Conservation (phyloP, 352 stramenopile genomes). For the Globisporangium carolinianum region DNA sequence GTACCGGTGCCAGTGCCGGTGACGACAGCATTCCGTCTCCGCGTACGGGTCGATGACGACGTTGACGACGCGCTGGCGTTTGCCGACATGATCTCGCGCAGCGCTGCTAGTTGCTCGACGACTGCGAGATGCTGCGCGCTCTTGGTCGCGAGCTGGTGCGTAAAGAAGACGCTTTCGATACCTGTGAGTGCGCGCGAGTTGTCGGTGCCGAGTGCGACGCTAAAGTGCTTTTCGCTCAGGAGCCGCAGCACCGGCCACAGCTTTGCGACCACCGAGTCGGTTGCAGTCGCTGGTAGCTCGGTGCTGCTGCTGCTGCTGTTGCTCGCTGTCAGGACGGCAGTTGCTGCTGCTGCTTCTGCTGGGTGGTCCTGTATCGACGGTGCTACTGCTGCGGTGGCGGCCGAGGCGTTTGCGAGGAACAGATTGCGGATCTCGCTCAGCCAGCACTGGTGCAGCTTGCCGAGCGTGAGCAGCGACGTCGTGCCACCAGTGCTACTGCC, state of each 20-base stretch:
- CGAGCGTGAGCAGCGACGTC: conserved; percentile 36
- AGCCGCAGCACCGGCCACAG: conserved; percentile 21
- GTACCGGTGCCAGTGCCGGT: background rate
- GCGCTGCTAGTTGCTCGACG: conserved; percentile 4
- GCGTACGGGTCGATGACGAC: background rate
- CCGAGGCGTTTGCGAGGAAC: conserved; percentile 28
- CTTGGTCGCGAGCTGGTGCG: conserved; percentile 21
- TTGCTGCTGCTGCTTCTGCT: too few species aligned
- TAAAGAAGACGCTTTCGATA: conserved; percentile 36
- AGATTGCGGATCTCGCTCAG: conserved; percentile 39
- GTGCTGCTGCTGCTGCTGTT: background rate
- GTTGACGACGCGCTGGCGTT: conserved; percentile 17
- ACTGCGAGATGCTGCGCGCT: conserved; percentile 8
- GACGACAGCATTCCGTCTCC: background rate
- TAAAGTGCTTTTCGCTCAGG: conserved; percentile 67
- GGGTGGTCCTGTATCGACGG: too few species aligned
- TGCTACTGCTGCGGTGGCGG: background rate
- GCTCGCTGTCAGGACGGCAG: too few species aligned
- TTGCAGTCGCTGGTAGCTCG: background rate
- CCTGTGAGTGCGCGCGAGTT: conserved; percentile 17
- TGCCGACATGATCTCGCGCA: conserved; percentile 16
- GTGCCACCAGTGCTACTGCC: background rate
- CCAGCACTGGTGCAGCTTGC: conserved; percentile 59
- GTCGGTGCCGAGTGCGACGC: conserved; percentile 26
- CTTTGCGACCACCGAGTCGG: conserved; percentile 20